Evolutionary conservation across 2,329 filamentous ascomycete genomes (phyloP).

Genomic region (Lecanoromycetidae sp.): DNA sequence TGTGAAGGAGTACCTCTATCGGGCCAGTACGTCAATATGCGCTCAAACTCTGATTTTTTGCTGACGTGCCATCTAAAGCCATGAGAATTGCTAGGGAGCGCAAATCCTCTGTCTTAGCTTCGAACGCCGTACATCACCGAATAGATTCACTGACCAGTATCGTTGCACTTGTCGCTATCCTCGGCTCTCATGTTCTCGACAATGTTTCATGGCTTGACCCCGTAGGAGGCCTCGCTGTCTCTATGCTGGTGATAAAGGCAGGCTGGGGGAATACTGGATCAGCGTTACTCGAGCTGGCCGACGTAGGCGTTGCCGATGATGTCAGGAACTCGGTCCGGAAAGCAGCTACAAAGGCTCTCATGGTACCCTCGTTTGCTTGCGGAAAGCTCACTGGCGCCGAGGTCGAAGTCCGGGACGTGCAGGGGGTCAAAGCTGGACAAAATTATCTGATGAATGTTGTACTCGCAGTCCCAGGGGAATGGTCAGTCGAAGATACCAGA

Average conservation of each 20-base stretch:
- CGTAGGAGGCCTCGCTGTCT: slow-evolving; percentile 84
- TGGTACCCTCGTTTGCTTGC: slow-evolving; percentile 24
- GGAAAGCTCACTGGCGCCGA: slow-evolving; percentile 36
- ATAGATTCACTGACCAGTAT: slow-evolving; percentile 92
- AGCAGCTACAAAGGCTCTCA: slow-evolving; percentile 50
- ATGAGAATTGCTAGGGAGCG: slow-evolving; percentile 93
- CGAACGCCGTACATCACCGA: slow-evolving; percentile 91
- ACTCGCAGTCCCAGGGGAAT: slow-evolving; percentile 62
- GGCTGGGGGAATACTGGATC: slow-evolving; percentile 75
- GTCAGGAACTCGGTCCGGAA: slow-evolving; percentile 60
- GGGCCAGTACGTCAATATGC: slow-evolving; percentile 69
- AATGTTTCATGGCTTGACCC: slow-evolving; percentile 89
- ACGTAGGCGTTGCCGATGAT: slow-evolving; percentile 76
- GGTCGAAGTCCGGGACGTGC: slow-evolving; percentile 63
- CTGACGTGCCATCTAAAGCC: slow-evolving; percentile 38
- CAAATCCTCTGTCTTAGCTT: slow-evolving; percentile 89
- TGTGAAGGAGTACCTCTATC: slow-evolving; percentile 94
- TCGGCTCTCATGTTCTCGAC: slow-evolving; percentile 73
- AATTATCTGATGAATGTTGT: slow-evolving; percentile 92
- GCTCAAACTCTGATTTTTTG: background rate
- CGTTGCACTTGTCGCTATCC: slow-evolving; percentile 78
- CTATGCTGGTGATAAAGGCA: slow-evolving; percentile 81
- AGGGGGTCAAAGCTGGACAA: slow-evolving; percentile 89
- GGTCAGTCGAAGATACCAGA: slow-evolving; percentile 60
- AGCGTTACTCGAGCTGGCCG: slow-evolving; percentile 78